Evolutionary conservation across 371 early-diverging fungal species (phyloP), one percentile per base, ranked within the genome.

Genomic region (Fennellomyces sp.): DNA sequence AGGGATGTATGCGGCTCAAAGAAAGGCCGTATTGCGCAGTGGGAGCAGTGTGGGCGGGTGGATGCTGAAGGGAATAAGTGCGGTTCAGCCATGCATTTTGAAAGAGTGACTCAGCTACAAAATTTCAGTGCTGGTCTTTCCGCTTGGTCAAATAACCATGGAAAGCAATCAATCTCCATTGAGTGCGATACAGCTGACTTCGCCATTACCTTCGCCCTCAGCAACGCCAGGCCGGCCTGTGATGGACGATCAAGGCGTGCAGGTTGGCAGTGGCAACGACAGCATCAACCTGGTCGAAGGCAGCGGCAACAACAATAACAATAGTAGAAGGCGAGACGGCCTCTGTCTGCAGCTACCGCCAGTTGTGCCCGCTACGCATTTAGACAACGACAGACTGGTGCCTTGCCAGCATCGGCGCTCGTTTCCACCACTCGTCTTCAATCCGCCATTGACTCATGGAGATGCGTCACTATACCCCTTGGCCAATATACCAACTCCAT

Each of bases 181-280:
- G n/a, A 30, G 28, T 33, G 39, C 58, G 11, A 10, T 62, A 25
- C 63, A 62, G 27, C 31, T 62, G 50, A 50, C 56, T 2, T 62
- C 56, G 3, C 63, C 63, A 36, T 47, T 62, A n/a, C 63, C 63
- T 15, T 62, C 63, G 2, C 63, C 63, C 19, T 62, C 63, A n/a
- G 63, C 42, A 19, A 56, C 53, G n/a, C 51, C 63, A 8, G 41
- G 38, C 28, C 25, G 52, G 27, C 26, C 42, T 28, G 47, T 23
- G 3, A 19, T 26, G 23, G 29, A 39, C 42, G 56, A 56, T 56
- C 39, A 38, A 56, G 56, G 5, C 12, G 15, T 21, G n/a, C 3
- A 11, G 6, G 3, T 30, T 31, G 3, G 7, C 11, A 29, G 51
- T 31, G 28, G 29, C 27, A 28, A 15, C 15, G 29, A 15, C 23